Percentiles rank a stretch among this genome's conserved stretches.
Conservation (phyloP, 352 stramenopile genomes). For the Pythium aquatile region DNA sequence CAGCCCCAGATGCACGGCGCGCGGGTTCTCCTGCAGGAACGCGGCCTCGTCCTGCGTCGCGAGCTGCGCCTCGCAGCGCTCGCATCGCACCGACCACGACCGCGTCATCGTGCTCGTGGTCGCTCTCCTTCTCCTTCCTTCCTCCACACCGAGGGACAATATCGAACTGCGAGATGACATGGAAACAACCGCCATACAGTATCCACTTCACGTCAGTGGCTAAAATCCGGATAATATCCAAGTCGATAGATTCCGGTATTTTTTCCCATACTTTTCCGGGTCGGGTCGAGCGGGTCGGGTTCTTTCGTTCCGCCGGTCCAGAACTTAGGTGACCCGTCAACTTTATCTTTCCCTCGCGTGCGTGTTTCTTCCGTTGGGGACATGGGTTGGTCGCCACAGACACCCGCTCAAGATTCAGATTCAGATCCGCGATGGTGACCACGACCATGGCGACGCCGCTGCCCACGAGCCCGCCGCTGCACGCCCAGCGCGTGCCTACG, state of each 20-base stretch:
- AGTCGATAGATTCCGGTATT: no score
- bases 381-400: not conserved
- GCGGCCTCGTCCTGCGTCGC: conserved; percentile 31
- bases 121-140: no score
- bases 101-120: not conserved
- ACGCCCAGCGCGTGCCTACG: not conserved
- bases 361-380: not conserved
- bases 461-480: conserved; percentile 18
- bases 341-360: not conserved
- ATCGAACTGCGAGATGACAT: no score
- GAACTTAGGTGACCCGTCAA: not conserved
- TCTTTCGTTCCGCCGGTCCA: not conserved
- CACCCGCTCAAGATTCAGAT: conserved; percentile 21
- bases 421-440: conserved; percentile 12
- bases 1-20: conserved; percentile 46
- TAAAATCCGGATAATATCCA: no score
- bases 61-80: conserved; percentile 21
- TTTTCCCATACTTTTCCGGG: not conserved
- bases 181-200: no score
- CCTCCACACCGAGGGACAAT: no score
- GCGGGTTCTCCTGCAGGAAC: conserved; percentile 53
- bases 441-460: not conserved
- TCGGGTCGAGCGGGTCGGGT: not conserved
- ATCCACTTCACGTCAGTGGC: no score
- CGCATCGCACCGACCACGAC: conserved; percentile 25